Evolutionary conservation across 768 basidiomycete species (phyloP).

Genomic region (Tulasnella sp.): DNA sequence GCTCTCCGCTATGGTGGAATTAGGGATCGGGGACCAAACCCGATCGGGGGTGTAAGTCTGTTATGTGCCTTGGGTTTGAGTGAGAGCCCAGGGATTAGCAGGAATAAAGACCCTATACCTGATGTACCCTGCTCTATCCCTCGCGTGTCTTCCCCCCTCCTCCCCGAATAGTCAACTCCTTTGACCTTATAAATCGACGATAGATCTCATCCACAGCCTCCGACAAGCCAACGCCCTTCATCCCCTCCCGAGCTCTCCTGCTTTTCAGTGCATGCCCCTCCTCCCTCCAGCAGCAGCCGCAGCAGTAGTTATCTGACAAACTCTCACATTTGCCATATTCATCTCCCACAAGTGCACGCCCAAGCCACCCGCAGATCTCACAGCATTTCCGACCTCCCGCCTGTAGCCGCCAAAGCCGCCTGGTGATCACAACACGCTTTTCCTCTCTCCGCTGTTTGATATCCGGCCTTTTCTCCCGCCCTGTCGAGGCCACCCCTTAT

Average conservation of each 20-base stretch:
- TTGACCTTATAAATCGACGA: conserved; percentile 2
- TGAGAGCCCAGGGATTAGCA: conserved; percentile 1
- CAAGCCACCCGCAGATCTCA: conserved; percentile 6
- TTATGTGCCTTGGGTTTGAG: background rate
- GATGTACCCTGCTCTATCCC: conserved; percentile 1
- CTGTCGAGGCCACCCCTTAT: background rate
- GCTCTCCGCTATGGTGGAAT: background rate
- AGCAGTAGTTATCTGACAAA: background rate
- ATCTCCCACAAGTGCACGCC: background rate
- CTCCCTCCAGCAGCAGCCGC: background rate
- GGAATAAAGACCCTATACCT: background rate
- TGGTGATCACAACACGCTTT: background rate
- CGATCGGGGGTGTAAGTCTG: conserved; percentile 4
- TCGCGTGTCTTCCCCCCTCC: background rate
- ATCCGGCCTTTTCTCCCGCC: background rate
- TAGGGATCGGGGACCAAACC: conserved; percentile 4
- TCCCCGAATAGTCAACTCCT: background rate
- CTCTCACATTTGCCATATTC: background rate
- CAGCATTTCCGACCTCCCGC: background rate
- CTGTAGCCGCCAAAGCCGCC: background rate
- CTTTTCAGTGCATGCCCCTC: conserved; percentile 3
- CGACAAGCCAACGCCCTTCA: background rate
- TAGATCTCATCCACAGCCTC: background rate
- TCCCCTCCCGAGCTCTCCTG: conserved; percentile 3
- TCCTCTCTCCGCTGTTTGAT: background rate